Conservation (phyloP, 2,329 filamentous ascomycete genomes). For the Colletotrichum liaoningense region DNA sequence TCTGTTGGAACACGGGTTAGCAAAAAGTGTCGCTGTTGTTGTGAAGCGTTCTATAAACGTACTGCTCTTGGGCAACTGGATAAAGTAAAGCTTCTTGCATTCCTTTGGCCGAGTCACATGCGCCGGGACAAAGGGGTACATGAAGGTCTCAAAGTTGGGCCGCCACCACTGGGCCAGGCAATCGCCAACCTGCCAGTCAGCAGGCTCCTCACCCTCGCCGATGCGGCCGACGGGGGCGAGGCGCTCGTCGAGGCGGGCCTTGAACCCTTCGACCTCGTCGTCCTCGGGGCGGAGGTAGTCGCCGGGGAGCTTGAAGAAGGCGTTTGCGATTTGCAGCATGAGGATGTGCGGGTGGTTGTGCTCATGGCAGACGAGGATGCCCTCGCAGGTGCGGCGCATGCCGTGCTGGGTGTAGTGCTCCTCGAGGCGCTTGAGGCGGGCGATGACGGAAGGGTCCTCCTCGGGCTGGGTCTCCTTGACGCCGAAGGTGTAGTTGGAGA, state of each 20-base stretch:
- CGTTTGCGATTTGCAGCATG: slow-evolving; percentile 99
- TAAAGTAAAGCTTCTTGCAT: slow-evolving; percentile 99
- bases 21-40: not conserved
- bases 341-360: slow-evolving; percentile 99
- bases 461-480: slow-evolving; percentile 99
- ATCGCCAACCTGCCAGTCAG: slow-evolving; percentile 95
- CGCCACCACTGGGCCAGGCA: slow-evolving; percentile 98
- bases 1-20: slow-evolving; percentile 63
- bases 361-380: slow-evolving; percentile 96
- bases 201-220: slow-evolving; percentile 83
- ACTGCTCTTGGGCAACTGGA: slow-evolving; percentile 94
- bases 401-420: slow-evolving; percentile 93
- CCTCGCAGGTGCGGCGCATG: slow-evolving; percentile 97
- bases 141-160: slow-evolving; percentile 99
- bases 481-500: slow-evolving; percentile 99
- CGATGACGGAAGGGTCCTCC: slow-evolving; percentile 95
- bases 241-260: slow-evolving; percentile 89
- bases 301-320: slow-evolving; percentile 98
- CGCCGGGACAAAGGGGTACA: slow-evolving; percentile 98
- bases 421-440: slow-evolving; percentile 92
- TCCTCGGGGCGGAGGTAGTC: slow-evolving; percentile 93
- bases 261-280: slow-evolving; percentile 96
- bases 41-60: slow-evolving; percentile 46
- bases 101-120: slow-evolving; percentile 98
- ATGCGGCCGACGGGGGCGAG: slow-evolving; percentile 91